A percentile compares a stretch with the other conserved stretches of the same genome.
Evolutionary conservation across 345 rosid species (phyloP).

Genomic region (Turritis glabra): DNA sequence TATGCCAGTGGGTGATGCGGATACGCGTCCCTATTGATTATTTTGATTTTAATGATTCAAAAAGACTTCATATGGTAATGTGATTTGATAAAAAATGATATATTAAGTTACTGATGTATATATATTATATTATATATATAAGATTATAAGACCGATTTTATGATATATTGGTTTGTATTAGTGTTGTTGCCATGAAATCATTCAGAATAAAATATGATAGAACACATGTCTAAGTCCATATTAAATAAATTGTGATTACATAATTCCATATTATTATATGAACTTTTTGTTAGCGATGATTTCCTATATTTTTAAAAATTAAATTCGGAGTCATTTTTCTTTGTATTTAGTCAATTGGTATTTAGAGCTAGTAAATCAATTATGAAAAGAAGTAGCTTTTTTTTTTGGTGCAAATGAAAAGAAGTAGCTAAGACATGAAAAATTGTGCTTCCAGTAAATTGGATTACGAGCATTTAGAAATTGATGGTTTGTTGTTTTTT

Average conservation of each 20-base stretch:
- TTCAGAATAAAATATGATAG: neutral
- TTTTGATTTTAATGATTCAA: neutral
- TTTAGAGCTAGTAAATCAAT: neutral
- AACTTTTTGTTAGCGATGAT: neutral
- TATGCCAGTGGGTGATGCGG: constrained; percentile 33
- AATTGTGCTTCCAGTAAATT: neutral
- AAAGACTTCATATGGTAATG: neutral
- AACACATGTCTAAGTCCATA: neutral
- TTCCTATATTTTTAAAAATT: neutral
- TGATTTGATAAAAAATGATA: neutral
- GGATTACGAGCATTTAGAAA: neutral
- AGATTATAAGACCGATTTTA: neutral
- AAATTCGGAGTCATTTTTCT: neutral
- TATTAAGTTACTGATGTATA: neutral
- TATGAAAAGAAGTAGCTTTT: neutral
- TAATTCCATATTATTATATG: neutral
- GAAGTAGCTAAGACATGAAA: neutral
- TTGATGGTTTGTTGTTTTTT: neutral
- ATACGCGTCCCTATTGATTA: constrained; percentile 37
- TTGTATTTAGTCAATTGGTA: neutral
- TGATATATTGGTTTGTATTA: constrained; percentile 4
- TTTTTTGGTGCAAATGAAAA: too few relatives aligned
- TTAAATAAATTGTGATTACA: neutral
- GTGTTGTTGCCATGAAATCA: neutral
- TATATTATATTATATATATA: too few relatives aligned